Percentiles rank a stretch among this genome's conserved stretches.
phyloP scores from a whole-genome alignment of 2,329 filamentous ascomycete species.

The Ceratocystis cacaofunesta region DNA sequence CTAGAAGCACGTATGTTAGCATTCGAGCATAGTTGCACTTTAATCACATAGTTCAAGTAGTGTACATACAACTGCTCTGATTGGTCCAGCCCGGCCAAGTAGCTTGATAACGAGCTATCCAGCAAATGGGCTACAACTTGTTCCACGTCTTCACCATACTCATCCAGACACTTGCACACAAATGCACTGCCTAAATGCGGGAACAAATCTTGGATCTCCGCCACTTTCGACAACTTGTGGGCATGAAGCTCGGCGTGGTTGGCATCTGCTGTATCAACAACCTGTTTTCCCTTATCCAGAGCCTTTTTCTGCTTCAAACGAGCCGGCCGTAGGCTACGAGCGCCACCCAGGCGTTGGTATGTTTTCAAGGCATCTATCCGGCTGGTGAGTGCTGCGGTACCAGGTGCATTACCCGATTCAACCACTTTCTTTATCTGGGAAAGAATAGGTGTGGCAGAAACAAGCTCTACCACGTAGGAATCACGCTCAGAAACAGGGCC shows the following conservation, averaged over 20 bases:
- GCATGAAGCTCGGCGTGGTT: conserved; percentile 45
- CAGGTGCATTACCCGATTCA: conserved; percentile 35
- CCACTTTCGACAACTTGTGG: conserved; percentile 70
- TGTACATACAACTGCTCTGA: conserved; percentile 41
- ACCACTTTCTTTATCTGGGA: conserved; percentile 41
- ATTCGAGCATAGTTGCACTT: neutral
- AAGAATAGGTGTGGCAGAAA: conserved; percentile 66
- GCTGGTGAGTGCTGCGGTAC: conserved; percentile 21
- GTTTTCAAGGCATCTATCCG: conserved; percentile 1
- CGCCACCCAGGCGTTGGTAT: neutral
- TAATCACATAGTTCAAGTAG: neutral
- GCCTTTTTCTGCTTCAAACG: conserved; percentile 28
- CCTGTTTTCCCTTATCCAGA: conserved; percentile 51
- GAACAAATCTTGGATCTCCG: conserved; percentile 87
- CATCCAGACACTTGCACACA: conserved; percentile 61
- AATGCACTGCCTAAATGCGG: conserved; percentile 75
- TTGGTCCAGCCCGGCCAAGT: conserved; percentile 50
- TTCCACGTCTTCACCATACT: conserved; percentile 64
- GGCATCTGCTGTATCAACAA: conserved; percentile 27
- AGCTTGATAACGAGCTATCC: conserved; percentile 56
- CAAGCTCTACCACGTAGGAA: conserved; percentile 66
- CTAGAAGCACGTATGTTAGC: conserved; percentile 1
- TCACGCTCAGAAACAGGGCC: conserved; percentile 44
- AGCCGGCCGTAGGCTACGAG: neutral
- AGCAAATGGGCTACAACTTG: conserved; percentile 68